These are phyloP conservation scores for Phytophthora quininea DNA, from an alignment of 352 stramenopile species.

Conservation along the genomic window DNA sequence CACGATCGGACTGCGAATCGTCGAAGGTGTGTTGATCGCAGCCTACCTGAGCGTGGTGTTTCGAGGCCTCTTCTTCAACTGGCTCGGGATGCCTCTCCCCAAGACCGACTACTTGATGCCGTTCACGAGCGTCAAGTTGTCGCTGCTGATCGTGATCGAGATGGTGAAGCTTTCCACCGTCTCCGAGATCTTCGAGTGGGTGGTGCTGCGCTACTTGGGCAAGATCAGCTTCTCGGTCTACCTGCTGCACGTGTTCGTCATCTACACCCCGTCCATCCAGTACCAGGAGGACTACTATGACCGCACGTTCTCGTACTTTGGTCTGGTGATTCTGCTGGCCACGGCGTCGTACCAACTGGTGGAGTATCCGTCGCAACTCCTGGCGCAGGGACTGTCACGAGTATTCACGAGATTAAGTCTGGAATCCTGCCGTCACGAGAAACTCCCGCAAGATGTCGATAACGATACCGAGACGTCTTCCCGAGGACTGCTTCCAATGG, in stretches of 20 bases:
- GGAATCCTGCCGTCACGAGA: background rate
- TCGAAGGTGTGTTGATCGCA: too few relatives aligned
- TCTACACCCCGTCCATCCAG: background rate
- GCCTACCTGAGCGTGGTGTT: too few relatives aligned
- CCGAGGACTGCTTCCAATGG: background rate
- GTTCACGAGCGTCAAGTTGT: too few relatives aligned
- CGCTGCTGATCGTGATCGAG: background rate
- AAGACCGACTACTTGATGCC: too few relatives aligned
- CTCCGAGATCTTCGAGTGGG: background rate
- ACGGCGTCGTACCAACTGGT: conserved; percentile 18
- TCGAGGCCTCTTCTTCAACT: too few relatives aligned
- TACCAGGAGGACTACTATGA: conserved; percentile 5
- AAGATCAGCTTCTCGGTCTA: conserved; percentile 4
- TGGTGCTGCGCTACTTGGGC: background rate
- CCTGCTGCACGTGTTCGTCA: background rate
- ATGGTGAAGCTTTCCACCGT: background rate
- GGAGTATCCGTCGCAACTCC: conserved; percentile 16
- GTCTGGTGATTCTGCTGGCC: conserved; percentile 14
- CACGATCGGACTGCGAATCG: too few relatives aligned
- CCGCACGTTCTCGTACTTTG: conserved; percentile 17
- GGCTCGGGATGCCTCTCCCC: too few relatives aligned
- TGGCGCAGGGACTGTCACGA: conserved; percentile 4
- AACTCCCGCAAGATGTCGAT: background rate
- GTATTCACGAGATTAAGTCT: background rate
- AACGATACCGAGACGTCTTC: too few relatives aligned